Evolutionary conservation across 768 basidiomycete species (phyloP).

Genomic region (Suillus clintonianus): DNA sequence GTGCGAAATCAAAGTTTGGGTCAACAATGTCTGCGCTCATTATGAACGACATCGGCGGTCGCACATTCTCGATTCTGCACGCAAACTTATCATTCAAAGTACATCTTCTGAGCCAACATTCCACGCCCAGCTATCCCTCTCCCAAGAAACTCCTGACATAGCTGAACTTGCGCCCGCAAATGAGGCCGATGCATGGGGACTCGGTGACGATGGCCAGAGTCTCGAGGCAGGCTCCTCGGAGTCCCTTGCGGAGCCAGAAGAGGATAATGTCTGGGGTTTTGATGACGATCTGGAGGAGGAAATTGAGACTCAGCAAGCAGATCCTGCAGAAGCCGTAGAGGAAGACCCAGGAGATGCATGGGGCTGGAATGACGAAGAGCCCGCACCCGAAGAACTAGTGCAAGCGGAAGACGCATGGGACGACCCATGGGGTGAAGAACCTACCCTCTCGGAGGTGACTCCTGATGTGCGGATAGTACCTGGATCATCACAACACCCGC

Average conservation of each 20-base stretch:
- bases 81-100: constrained; percentile 51
- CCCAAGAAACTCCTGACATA: constrained; percentile 3
- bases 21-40: constrained; percentile 63
- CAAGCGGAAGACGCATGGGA: constrained; percentile 57
- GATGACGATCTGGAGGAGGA: constrained; percentile 45
- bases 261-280: constrained; percentile 51
- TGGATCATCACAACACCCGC: too few relatives aligned
- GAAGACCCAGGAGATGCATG: constrained; percentile 62
- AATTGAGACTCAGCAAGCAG: constrained; percentile 17
- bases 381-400: constrained; percentile 28
- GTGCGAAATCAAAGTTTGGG: constrained; percentile 66
- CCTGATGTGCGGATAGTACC: too few relatives aligned
- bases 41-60: constrained; percentile 79
- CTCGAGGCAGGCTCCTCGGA: constrained; percentile 25
- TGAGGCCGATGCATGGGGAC: constrained; percentile 45
- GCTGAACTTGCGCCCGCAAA: constrained; percentile 1
- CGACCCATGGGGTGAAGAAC: constrained; percentile 65
- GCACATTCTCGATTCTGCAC: constrained; percentile 62
- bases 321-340: constrained; percentile 13
- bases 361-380: constrained; percentile 71
- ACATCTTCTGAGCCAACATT: constrained; percentile 25
- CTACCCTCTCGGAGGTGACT: constrained; percentile 27
- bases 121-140: constrained; percentile 19
- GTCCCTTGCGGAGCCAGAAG: constrained; percentile 31
- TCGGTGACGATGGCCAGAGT: constrained; percentile 41